Evolutionary conservation across 2,329 filamentous ascomycete species (phyloP).

Genomic region (Aureobasidium leucospermi): DNA sequence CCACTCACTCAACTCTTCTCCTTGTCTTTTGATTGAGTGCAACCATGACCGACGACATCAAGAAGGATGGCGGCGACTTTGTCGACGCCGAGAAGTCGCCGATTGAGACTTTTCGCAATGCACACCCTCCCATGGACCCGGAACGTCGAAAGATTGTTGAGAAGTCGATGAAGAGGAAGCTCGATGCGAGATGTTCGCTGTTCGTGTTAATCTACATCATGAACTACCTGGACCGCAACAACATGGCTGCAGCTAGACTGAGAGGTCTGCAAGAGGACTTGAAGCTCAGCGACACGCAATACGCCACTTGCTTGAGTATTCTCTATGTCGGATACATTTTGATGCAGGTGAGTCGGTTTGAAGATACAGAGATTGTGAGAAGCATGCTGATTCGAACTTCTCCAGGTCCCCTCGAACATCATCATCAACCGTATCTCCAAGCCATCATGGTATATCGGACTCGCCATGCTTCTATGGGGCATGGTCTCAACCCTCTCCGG

Average conservation of each 20-base stretch:
- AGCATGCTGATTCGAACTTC: too few species aligned
- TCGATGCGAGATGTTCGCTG: slow-evolving; percentile 24
- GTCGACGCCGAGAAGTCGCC: slow-evolving; percentile 1
- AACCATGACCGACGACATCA: slow-evolving; percentile 3
- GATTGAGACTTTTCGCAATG: not conserved
- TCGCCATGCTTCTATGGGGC: slow-evolving; percentile 34
- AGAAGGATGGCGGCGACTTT: not conserved
- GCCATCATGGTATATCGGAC: slow-evolving; percentile 32
- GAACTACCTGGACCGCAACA: slow-evolving; percentile 56
- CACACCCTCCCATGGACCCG: not conserved
- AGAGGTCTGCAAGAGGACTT: slow-evolving; percentile 58
- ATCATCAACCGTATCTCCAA: slow-evolving; percentile 35
- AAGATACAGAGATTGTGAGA: too few species aligned
- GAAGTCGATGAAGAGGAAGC: slow-evolving; percentile 8
- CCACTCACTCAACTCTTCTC: not conserved
- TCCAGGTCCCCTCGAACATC: slow-evolving; percentile 38
- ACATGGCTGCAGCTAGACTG: slow-evolving; percentile 59
- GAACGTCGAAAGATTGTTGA: slow-evolving; percentile 4
- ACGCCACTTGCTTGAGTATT: slow-evolving; percentile 46
- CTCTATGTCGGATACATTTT: slow-evolving; percentile 52
- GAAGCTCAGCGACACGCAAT: slow-evolving; percentile 49
- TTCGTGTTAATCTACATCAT: slow-evolving; percentile 69
- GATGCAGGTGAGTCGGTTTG: slow-evolving; percentile 16
- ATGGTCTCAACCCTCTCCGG: slow-evolving; percentile 32
- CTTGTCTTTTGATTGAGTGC: not conserved